These are phyloP conservation scores for Cryptosporidium viatorum DNA, from an alignment of 169 alveolate genomes.

Conservation along the genomic window DNA sequence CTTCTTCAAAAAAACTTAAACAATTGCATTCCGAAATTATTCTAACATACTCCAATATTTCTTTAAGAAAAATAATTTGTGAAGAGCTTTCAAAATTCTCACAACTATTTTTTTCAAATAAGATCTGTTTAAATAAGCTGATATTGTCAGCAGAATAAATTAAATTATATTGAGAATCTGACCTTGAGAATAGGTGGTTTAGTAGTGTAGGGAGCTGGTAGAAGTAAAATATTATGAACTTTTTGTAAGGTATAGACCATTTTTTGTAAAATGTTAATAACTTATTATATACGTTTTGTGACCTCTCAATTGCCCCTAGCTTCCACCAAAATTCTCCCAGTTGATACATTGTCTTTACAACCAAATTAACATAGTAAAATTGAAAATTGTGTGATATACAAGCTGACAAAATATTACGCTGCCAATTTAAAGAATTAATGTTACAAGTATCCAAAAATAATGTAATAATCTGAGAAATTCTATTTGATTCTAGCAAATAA, in stretches of 20 bases:
- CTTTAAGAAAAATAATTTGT: background rate
- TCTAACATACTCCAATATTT: background rate
- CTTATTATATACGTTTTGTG: conserved; percentile 10
- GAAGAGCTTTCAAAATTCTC: background rate
- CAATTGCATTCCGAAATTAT: background rate
- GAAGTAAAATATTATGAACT: background rate
- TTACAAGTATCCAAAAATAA: background rate
- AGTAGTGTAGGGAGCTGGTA: conserved; percentile 25
- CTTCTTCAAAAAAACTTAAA: background rate
- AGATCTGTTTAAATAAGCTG: background rate
- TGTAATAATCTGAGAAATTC: background rate
- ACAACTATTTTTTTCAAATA: background rate
- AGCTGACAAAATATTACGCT: background rate
- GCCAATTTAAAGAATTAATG: background rate
- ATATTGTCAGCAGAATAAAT: conserved; percentile 2
- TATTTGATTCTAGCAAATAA: conserved; percentile 28
- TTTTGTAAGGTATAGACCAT: conserved; percentile 38
- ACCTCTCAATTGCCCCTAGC: conserved; percentile 61
- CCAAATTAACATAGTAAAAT: background rate
- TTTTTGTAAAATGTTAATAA: background rate
- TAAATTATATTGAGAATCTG: conserved; percentile 16
- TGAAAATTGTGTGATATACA: background rate
- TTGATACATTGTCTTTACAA: background rate
- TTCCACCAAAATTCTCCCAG: conserved; percentile 56
- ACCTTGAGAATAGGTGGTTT: background rate